Base-by-base conservation (phyloP, 768 basidiomycete species). In the Dentipellis sp. region DNA sequence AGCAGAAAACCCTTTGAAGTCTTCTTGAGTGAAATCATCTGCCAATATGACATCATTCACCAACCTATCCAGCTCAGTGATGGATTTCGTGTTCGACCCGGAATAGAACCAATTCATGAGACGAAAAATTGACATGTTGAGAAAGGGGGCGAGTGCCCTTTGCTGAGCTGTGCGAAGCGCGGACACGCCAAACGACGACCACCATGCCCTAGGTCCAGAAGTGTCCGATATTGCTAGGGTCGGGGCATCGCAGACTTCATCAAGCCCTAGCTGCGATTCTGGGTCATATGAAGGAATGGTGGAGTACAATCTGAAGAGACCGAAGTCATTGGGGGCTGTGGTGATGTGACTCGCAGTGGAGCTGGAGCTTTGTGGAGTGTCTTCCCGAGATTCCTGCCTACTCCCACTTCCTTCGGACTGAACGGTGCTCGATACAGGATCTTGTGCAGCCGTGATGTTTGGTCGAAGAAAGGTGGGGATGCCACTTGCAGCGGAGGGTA, bases 81-180 rank as follows among this genome's bases (percentile, higher is more conserved):
- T 50, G 2, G 71, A 69, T 50, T 72, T 73, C 0, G 22, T 21
- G 12, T 50, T 63, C 2, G 63, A 66, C 0, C 68, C 65, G 10
- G 60, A 61, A 46, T 68, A 69, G 4, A 62, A 56, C 72, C 72
- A 73, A 4, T 55, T 16, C 64, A 68, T 61, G 16, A 68, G 67
- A 0, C 63, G 62, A 29, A 62, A 68, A 2, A 56, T 53, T 0
- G 67, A 56, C 23, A 52, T 45, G 36, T 62, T 66, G 9, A 14
- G 39, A 40, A 63, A 64, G 16, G 56, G 61, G 2, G 39, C 34
- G 14, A 14, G 36, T 1, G 50, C n/a, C n/a, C n/a, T 12, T 1
- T 11, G 14, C 12, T 19, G 5, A 7, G 10, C 29, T 47, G 46
- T 47, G 3, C n/a, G n/a, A n/a, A n/a, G n/a, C n/a, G n/a, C n/a